Evolutionary conservation across 2,329 filamentous ascomycete genomes (phyloP).

Genomic region (Plenodomus lindquistii): DNA sequence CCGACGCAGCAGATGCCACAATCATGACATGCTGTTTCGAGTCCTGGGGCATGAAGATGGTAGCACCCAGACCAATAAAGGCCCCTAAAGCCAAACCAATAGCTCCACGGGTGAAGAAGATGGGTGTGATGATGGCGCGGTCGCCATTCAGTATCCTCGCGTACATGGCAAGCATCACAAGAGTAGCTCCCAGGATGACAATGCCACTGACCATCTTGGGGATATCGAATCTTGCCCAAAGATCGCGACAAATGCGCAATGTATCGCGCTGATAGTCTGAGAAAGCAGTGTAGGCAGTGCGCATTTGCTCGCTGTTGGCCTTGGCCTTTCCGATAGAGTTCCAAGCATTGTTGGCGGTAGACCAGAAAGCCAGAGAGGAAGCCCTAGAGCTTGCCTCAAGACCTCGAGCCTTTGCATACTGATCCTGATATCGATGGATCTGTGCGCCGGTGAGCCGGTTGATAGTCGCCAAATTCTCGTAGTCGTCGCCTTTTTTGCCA

Average conservation of each 20-base stretch:
- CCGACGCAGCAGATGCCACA: constrained; percentile 47
- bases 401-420: constrained; percentile 76
- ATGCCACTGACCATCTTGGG: constrained; percentile 84
- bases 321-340: constrained; percentile 45
- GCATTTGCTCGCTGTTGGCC: constrained; percentile 43
- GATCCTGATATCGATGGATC: constrained; percentile 83
- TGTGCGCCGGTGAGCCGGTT: constrained; percentile 79
- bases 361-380: constrained; percentile 63
- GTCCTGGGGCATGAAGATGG: constrained; percentile 47
- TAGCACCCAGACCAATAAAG: constrained; percentile 47
- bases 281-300: constrained; percentile 61
- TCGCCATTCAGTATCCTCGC: constrained; percentile 62
- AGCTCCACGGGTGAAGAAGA: constrained; percentile 56
- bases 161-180: constrained; percentile 74
- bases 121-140: constrained; percentile 56
- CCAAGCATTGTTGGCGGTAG: constrained; percentile 60
- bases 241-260: constrained; percentile 73
- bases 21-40: constrained; percentile 46
- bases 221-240: constrained; percentile 94
- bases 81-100: constrained; percentile 54
- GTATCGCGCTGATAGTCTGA: constrained; percentile 77
- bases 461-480: constrained; percentile 76
- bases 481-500: constrained; percentile 69
- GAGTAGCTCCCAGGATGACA: constrained; percentile 66
- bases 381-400: constrained; percentile 64